phyloP scores from a whole-genome alignment of 2,329 filamentous ascomycete genomes.

The Exserohilum turcica region DNA sequence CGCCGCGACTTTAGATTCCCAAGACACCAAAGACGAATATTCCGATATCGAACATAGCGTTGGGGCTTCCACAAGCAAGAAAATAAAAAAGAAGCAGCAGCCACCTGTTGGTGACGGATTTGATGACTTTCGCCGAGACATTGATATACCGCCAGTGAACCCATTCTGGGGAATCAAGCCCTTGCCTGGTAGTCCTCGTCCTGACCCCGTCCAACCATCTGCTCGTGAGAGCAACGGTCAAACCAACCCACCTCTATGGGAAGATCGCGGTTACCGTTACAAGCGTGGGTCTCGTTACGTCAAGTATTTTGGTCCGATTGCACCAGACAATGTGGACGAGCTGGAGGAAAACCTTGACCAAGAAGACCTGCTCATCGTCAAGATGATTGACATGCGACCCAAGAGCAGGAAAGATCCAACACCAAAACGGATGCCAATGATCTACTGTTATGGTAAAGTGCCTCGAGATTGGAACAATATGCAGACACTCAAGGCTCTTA shows the following conservation, averaged over 20 bases:
- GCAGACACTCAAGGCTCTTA: conserved; percentile 31
- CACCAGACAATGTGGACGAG: conserved; percentile 4
- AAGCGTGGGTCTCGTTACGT: conserved; percentile 21
- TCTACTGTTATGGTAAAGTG: conserved; percentile 23
- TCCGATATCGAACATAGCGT: too few relatives aligned
- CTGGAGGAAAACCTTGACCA: conserved; percentile 22
- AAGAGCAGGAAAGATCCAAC: conserved; percentile 12
- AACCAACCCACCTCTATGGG: conserved; percentile 31
- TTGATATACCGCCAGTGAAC: conserved; percentile 1
- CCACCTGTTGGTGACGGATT: conserved; percentile 18
- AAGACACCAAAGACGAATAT: too few relatives aligned
- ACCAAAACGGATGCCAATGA: conserved; percentile 20
- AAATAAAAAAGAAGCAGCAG: conserved; percentile 3
- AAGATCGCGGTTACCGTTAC: conserved; percentile 33
- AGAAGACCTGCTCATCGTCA: conserved; percentile 24
- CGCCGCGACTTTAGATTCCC: too few relatives aligned
- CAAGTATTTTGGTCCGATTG: conserved; percentile 15
- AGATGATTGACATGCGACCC: conserved; percentile 39
- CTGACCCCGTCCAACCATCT: conserved; percentile 22
- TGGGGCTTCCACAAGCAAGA: background rate
- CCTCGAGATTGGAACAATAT: conserved; percentile 34
- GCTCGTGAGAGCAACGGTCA: conserved; percentile 28
- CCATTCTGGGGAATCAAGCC: conserved; percentile 30
- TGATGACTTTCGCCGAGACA: background rate
- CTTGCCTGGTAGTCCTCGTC: conserved; percentile 15